These are phyloP conservation scores for Phanerochaete sordida DNA, from an alignment of 768 basidiomycete genomes.

Conservation along the genomic window DNA sequence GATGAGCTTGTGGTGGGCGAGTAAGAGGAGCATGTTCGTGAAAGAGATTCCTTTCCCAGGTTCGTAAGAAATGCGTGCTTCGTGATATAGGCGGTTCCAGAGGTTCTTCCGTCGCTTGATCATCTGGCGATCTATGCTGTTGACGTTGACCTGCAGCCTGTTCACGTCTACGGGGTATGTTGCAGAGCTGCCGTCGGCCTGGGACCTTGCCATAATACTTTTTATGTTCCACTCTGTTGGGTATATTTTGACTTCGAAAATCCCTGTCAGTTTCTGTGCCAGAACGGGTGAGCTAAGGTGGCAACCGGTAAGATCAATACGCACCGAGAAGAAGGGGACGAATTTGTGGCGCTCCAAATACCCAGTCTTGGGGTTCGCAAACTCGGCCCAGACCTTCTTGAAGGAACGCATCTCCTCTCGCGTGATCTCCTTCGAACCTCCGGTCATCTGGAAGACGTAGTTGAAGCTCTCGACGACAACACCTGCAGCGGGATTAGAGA, in stretches of 20 bases:
- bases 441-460: conserved; percentile 87
- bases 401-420: conserved; percentile 91
- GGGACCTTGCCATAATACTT: conserved; percentile 54
- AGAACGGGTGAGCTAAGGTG: conserved; percentile 4
- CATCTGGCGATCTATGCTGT: conserved; percentile 57
- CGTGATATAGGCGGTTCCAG: conserved; percentile 81
- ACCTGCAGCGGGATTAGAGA: conserved; percentile 38
- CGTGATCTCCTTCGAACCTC: conserved; percentile 77
- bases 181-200: conserved; percentile 24
- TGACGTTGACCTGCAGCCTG: conserved; percentile 56
- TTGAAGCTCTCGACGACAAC: conserved; percentile 95
- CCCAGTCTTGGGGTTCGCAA: conserved; percentile 75
- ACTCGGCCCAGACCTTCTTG: conserved; percentile 92
- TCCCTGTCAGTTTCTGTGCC: conserved; percentile 70
- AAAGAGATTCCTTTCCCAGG: conserved; percentile 84
- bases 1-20: conserved; percentile 91
- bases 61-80: conserved; percentile 73
- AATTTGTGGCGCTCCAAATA: conserved; percentile 69
- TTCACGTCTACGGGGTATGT: conserved; percentile 27
- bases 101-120: conserved; percentile 65
- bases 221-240: conserved; percentile 61
- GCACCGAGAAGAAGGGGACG: conserved; percentile 77
- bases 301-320: conserved; percentile 25
- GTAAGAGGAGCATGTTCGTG: conserved; percentile 79
- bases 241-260: conserved; percentile 88